These are phyloP conservation scores for Phylloporus arenicola DNA, from an alignment of 768 basidiomycete species.

Conservation along the genomic window DNA sequence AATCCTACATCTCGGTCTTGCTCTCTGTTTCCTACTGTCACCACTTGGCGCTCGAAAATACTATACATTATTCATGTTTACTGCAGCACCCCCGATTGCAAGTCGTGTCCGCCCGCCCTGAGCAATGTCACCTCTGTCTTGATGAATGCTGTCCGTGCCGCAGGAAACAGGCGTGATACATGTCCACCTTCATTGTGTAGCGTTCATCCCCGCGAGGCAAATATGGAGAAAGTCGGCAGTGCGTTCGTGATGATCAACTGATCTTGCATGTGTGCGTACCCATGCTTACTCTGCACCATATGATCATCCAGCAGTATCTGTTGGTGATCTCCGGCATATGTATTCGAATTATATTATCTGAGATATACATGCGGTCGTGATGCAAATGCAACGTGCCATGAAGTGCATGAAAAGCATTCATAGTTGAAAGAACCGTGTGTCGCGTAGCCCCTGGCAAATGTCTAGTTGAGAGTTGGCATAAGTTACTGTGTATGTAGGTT, in stretches of 20 bases:
- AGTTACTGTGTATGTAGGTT: conserved; percentile 11
- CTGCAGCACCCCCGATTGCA: neutral
- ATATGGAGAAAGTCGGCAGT: neutral
- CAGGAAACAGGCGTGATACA: neutral
- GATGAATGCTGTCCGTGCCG: neutral
- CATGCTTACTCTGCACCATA: neutral
- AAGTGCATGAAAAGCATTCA: neutral
- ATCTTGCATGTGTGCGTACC: neutral
- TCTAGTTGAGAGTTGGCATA: conserved; percentile 10
- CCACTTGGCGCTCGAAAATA: conserved; percentile 1
- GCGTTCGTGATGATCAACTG: neutral
- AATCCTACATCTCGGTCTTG: conserved; percentile 1
- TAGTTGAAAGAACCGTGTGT: neutral
- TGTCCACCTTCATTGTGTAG: neutral
- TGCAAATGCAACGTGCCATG: neutral
- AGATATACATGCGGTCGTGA: conserved; percentile 1
- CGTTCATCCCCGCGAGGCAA: neutral
- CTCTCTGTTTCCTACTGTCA: neutral
- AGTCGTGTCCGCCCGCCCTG: neutral
- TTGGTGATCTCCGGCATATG: neutral
- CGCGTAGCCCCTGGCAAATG: neutral
- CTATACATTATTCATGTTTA: conserved; percentile 3
- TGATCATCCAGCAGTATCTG: neutral
- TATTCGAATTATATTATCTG: neutral
- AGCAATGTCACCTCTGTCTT: neutral